These are phyloP conservation scores for Salix udensis DNA, from an alignment of 345 rosid genomes.

Conservation along the genomic window DNA sequence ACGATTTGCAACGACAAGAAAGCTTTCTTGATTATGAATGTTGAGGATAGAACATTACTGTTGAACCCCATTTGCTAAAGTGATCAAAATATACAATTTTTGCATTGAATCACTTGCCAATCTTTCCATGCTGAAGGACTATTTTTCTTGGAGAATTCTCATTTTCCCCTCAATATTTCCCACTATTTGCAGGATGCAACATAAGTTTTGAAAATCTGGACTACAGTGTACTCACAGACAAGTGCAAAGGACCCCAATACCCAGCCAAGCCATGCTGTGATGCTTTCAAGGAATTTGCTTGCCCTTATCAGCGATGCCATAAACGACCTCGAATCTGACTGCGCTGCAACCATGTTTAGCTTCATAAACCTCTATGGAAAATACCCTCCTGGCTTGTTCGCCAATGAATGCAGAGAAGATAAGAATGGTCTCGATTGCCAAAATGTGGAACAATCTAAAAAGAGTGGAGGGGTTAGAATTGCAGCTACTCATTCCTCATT, in stretches of 20 bases:
- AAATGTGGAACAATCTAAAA: background rate
- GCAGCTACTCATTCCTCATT: constrained; percentile 7
- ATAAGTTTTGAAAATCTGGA: constrained; percentile 54
- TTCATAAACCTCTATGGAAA: constrained; percentile 75
- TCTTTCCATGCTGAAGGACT: no score
- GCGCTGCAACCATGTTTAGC: constrained; percentile 77
- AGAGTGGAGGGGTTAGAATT: background rate
- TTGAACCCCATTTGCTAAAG: no score
- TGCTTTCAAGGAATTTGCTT: constrained; percentile 58
- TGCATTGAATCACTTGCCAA: no score
- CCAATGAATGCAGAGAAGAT: constrained; percentile 57
- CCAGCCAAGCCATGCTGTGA: constrained; percentile 45
- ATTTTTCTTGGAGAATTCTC: no score
- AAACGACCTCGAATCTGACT: constrained; percentile 48
- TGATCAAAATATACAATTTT: no score
- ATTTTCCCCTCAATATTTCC: background rate
- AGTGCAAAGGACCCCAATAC: constrained; percentile 78
- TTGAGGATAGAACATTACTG: background rate
- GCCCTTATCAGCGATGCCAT: constrained; percentile 49
- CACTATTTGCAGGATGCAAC: constrained; percentile 42
- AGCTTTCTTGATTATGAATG: background rate
- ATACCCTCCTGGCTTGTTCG: constrained; percentile 78
- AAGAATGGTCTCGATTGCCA: constrained; percentile 57
- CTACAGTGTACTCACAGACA: constrained; percentile 58
- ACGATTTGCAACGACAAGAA: background rate